Evolutionary conservation across 192 early-diverging fungal genomes (phyloP).

Genomic region (Radiomyces spectabilis): DNA sequence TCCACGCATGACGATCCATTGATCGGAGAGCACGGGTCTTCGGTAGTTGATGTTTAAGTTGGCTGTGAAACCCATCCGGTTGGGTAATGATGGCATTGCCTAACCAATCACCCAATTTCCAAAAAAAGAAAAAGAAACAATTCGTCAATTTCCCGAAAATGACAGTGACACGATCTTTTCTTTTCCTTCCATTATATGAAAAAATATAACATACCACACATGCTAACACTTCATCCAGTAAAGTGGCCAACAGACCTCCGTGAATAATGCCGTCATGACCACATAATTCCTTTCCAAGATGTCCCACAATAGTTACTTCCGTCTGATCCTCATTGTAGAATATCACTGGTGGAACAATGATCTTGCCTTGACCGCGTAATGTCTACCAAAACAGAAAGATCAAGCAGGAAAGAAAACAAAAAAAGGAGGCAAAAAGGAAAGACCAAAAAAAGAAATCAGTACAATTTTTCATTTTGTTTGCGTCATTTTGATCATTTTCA

Average conservation of each 20-base stretch:
- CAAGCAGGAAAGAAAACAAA: background rate
- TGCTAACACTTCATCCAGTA: constrained; percentile 62
- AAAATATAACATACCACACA: too few relatives aligned
- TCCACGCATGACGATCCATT: constrained; percentile 47
- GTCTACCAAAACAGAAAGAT: constrained; percentile 12
- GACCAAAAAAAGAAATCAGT: background rate
- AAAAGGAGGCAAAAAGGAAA: background rate
- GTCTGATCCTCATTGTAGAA: constrained; percentile 42
- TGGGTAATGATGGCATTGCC: constrained; percentile 51
- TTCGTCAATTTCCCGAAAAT: background rate
- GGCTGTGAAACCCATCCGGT: constrained; percentile 65
- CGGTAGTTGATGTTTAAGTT: constrained; percentile 73
- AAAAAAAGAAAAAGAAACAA: background rate
- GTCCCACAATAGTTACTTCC: constrained; percentile 42
- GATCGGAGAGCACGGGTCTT: constrained; percentile 52
- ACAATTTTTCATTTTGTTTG: background rate
- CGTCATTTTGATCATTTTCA: background rate
- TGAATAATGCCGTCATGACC: constrained; percentile 78
- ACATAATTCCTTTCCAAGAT: constrained; percentile 62
- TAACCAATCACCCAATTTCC: too few relatives aligned
- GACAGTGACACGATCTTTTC: too few relatives aligned
- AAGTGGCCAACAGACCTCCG: constrained; percentile 66
- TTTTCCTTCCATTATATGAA: too few relatives aligned
- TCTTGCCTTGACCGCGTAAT: constrained; percentile 44
- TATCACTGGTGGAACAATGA: constrained; percentile 42